Base-by-base conservation (phyloP, 2,329 filamentous ascomycete genomes). In the Beauveria varroae region DNA sequence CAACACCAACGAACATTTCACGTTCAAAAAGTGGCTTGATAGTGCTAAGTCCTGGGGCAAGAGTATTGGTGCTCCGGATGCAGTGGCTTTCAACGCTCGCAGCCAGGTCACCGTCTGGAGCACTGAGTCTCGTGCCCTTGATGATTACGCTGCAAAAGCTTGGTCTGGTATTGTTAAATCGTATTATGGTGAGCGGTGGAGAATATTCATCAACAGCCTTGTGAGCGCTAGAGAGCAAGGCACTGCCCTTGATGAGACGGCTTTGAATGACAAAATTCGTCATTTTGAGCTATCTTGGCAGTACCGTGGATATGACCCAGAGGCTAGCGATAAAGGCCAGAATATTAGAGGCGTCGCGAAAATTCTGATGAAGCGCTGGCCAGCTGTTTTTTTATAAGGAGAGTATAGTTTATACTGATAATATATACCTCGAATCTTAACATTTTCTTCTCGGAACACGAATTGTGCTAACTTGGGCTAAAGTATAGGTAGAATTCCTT, bases 51-150 rank as follows among this genome's bases (percentile, higher is more conserved):
- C 71, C 2, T 72, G 66, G 64, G 72, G 69, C 5, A 62, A 69
- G 0, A 59, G 53, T 3, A 44, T 50, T 2, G 40, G n/a, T 20
- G n/a, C 59, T 1, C 65, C 72, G 18, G 40, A 55, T 44, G 53
- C 40, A 3, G 24, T 55, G 18, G 53, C 53, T 5, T 79, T 77
- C 67, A 74, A 80, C 54, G 79, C 79, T 5, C 71, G 76, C 10
- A 81, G 81, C 52, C 79, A 81, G 62, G 70, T 82, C 63, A 81
- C 80, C 4, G 71, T 78, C 10, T 82, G 79, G 79, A 78, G 78
- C 0, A 78, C 78, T 0, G 67, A 66, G 1, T 78, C 52, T 14
- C 30, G 77, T 18, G 68, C 81, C 65, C 78, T 82, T 41, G 73
- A 67, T 40, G 79, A 82, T 67, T 82, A 82, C 62, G 78, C 79